These are phyloP conservation scores for Penicillium sp. DNA, from an alignment of 2,329 filamentous ascomycete species.

Conservation along the genomic window DNA sequence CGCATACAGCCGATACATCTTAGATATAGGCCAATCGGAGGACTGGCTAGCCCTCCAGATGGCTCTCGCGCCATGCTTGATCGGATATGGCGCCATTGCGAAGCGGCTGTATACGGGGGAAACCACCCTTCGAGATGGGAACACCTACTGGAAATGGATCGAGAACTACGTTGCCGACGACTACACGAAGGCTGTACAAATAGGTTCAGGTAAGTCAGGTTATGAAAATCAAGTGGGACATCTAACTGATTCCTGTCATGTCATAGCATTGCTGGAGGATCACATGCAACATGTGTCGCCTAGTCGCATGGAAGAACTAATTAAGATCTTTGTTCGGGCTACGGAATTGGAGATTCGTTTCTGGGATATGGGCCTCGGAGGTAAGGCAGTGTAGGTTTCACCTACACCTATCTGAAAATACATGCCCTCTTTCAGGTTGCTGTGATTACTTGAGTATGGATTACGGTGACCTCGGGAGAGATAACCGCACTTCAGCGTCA, in stretches of 20 bases:
- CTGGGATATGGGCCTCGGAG: slow-evolving; percentile 58
- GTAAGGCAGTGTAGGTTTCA: slow-evolving; percentile 7
- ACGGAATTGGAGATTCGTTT: slow-evolving; percentile 69
- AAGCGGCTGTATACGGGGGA: slow-evolving; percentile 57
- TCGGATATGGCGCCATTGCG: slow-evolving; percentile 80
- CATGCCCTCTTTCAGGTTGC: neutral
- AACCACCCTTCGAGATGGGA: slow-evolving; percentile 53
- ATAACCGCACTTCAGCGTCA: neutral
- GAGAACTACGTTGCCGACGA: slow-evolving; percentile 76
- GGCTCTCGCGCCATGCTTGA: slow-evolving; percentile 72
- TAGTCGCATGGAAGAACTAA: slow-evolving; percentile 67
- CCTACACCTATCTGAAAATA: neutral
- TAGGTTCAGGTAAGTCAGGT: slow-evolving; percentile 54
- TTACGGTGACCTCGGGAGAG: neutral
- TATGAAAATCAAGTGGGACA: neutral
- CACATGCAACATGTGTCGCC: slow-evolving; percentile 65
- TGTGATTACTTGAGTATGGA: neutral
- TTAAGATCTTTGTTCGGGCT: slow-evolving; percentile 76
- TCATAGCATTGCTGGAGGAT: slow-evolving; percentile 62
- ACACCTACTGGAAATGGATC: slow-evolving; percentile 83
- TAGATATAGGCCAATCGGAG: slow-evolving; percentile 78
- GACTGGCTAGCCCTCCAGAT: slow-evolving; percentile 83
- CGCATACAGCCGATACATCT: slow-evolving; percentile 74
- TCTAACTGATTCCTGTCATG: slow-evolving; percentile 7
- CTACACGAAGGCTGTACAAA: slow-evolving; percentile 62